These are phyloP conservation scores for Leccinellum rugosiceps DNA, from an alignment of 768 basidiomycete species.

Conservation along the genomic window DNA sequence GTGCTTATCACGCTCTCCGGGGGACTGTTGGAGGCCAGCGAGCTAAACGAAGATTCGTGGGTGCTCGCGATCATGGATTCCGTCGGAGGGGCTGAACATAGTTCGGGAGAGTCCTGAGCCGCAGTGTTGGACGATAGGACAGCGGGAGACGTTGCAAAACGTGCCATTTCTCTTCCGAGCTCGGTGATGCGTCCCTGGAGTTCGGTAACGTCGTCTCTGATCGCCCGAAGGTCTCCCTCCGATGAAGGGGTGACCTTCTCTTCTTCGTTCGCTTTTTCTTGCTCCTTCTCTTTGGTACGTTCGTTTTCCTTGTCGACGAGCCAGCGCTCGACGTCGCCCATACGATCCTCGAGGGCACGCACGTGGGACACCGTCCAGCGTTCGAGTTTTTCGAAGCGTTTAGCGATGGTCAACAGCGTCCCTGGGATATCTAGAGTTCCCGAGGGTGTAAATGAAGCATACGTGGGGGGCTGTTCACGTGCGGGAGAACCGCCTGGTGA, in stretches of 20 bases:
- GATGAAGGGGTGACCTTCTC: slow-evolving; percentile 15
- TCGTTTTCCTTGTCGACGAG: slow-evolving; percentile 81
- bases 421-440: slow-evolving; percentile 74
- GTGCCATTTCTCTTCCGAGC: slow-evolving; percentile 79
- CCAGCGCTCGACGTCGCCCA: slow-evolving; percentile 91
- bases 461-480: slow-evolving; percentile 62
- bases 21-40: slow-evolving; percentile 14
- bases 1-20: slow-evolving; percentile 11
- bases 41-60: slow-evolving; percentile 24
- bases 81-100: slow-evolving; percentile 44
- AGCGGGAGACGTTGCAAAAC: slow-evolving; percentile 52
- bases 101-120: slow-evolving; percentile 40
- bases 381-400: slow-evolving; percentile 83
- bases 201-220: slow-evolving; percentile 69
- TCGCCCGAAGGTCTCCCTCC: slow-evolving; percentile 43
- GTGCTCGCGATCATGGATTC: slow-evolving; percentile 43
- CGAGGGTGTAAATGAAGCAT: slow-evolving; percentile 68
- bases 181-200: slow-evolving; percentile 72
- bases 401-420: slow-evolving; percentile 69
- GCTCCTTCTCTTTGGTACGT: slow-evolving; percentile 41
- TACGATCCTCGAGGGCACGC: slow-evolving; percentile 84
- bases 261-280: slow-evolving; percentile 11
- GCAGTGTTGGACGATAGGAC: slow-evolving; percentile 45
- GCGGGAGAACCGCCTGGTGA: slow-evolving; percentile 37
- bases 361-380: slow-evolving; percentile 89